phyloP scores from a whole-genome alignment of 164 flowering plant species.

The Stephania japonica region DNA sequence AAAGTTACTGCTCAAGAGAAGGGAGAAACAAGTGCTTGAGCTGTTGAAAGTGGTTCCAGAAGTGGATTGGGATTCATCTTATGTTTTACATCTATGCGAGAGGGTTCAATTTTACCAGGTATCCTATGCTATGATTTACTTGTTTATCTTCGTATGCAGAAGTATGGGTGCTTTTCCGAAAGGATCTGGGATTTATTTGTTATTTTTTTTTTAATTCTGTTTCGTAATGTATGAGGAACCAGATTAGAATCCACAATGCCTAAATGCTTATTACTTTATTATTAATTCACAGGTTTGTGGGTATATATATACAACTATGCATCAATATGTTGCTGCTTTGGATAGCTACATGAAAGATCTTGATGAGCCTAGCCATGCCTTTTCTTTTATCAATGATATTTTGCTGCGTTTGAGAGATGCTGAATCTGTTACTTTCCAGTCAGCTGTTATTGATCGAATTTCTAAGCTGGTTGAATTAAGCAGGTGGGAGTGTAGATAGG shows the following conservation, averaged over 20 bases:
- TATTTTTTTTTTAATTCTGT: neutral
- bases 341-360: slow-evolving; percentile 78
- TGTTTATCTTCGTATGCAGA: neutral
- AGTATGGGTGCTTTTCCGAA: neutral
- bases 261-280: neutral
- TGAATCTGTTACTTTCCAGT: slow-evolving; percentile 45
- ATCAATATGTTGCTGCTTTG: slow-evolving; percentile 61
- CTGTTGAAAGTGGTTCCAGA: slow-evolving; percentile 65
- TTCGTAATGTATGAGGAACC: neutral
- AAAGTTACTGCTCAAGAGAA: slow-evolving; percentile 22
- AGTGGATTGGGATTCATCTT: slow-evolving; percentile 59
- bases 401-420: slow-evolving; percentile 32
- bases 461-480: slow-evolving; percentile 62
- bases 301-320: slow-evolving; percentile 52
- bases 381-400: slow-evolving; percentile 57
- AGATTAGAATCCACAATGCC: neutral
- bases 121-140: slow-evolving; percentile 12
- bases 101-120: slow-evolving; percentile 75
- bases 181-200: neutral
- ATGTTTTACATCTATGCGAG: slow-evolving; percentile 67
- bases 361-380: slow-evolving; percentile 87
- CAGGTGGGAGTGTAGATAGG: slow-evolving; percentile 46
- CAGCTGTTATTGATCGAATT: slow-evolving; percentile 67
- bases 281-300: slow-evolving; percentile 68
- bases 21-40: slow-evolving; percentile 78